Base-by-base conservation (phyloP, 139 green algal genomes). In the Parachlorella kessleri region DNA sequence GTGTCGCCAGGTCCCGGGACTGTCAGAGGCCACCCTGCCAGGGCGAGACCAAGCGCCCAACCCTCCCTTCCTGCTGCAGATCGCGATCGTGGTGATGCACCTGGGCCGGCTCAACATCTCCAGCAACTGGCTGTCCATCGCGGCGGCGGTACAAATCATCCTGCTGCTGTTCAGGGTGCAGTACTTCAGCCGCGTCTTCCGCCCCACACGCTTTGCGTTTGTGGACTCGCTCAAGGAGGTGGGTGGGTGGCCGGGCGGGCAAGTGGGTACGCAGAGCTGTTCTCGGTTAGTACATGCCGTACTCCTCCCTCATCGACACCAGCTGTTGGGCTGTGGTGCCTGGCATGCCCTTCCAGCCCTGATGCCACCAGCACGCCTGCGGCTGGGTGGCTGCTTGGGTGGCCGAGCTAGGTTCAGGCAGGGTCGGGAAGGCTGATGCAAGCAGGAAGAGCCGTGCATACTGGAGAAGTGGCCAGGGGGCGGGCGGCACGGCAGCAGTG, bases 91-190 rank as follows among this genome's bases (percentile, higher is more conserved):
- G 0, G 75, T 79, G 6, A 81, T 90, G 76, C 84, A 91, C 75
- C 72, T 91, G 77, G 78, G 83, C 4, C 78, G 85, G 6, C 55
- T 80, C n/a, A 37, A 55, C 5, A 33, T 87, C n/a, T 74, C 65
- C 37, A 81, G 63, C 48, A 55, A 79, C 21, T 67, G 30, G 59
- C 73, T 92, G 55, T 86, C 84, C 4, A 39, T 83, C 7, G 6
- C n/a, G 39, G 75, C 42, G 6, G 78, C 83, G 54, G 71, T 77
- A 33, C 71, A 84, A 67, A 76, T 36, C 55, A 72, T 84, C 33
- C 67, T 84, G 35, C 55, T 88, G 37, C 83, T 91, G 54, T 90
- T 84, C 66, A 59, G 83, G 71, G 75, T 88, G 48, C 54, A 76
- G 55, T 79, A 79, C 37, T 84, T 75, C 75, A 74, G 36, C 1